phyloP scores from a whole-genome alignment of 1,139 yeast genomes.

The Suhomyces bribrorum region DNA sequence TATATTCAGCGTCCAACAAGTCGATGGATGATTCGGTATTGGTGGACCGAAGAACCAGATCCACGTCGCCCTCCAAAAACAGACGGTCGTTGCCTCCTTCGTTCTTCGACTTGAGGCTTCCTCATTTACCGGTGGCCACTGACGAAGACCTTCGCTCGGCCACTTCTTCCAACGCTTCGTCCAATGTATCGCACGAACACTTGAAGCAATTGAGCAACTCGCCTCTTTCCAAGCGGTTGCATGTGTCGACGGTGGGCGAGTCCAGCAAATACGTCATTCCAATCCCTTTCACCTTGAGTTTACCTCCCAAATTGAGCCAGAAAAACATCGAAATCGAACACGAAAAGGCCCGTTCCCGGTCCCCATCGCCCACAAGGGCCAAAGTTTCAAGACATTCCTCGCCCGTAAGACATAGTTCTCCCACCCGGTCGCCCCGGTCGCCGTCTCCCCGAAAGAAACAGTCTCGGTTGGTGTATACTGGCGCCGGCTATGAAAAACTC shows the following conservation, averaged over 20 bases:
- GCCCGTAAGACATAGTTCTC: conserved; percentile 9
- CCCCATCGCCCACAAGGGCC: conserved; percentile 18
- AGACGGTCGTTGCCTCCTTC: conserved; percentile 29
- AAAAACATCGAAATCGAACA: conserved; percentile 19
- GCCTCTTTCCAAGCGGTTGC: conserved; percentile 40
- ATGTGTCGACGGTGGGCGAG: conserved; percentile 30
- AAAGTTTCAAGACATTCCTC: conserved; percentile 6
- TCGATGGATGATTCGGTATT: conserved; percentile 24
- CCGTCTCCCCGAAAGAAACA: conserved; percentile 18
- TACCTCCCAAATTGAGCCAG: conserved; percentile 46
- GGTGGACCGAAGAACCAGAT: conserved; percentile 29
- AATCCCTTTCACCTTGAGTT: conserved; percentile 43
- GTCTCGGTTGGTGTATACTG: conserved; percentile 38
- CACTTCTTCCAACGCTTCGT: conserved; percentile 15
- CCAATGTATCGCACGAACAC: conserved; percentile 25
- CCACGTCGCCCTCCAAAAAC: conserved; percentile 33
- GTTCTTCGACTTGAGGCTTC: conserved; percentile 25
- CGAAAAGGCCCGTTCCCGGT: conserved; percentile 10
- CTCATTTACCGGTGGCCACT: conserved; percentile 24
- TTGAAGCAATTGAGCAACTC: conserved; percentile 36
- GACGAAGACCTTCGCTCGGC: conserved; percentile 26
- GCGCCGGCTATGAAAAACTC: conserved; percentile 38
- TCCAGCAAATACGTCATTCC: conserved; percentile 40
- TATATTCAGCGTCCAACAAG: conserved; percentile 1
- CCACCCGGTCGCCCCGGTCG: conserved; percentile 14